Base-by-base conservation (phyloP, 805 yeast genomes). In the Teunomyces funiuensis region DNA sequence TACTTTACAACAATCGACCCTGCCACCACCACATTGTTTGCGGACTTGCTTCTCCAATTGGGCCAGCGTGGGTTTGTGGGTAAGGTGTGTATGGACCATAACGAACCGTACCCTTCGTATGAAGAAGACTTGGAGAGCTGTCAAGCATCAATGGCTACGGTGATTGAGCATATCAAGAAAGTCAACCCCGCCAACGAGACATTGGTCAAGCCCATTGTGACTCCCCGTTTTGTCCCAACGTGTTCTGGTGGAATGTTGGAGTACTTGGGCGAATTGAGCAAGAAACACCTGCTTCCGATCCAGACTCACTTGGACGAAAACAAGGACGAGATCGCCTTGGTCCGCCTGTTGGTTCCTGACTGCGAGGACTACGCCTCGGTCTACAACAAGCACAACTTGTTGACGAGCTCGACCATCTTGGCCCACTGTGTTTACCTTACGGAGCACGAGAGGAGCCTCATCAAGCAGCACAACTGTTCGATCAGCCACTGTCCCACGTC, bases 281-380 rank as follows among this genome's bases (percentile, higher is more conserved):
- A 81, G n/a, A 51, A 68, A 5, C 55, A 71, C 23, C 57, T 76
- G 26, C 65, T 85, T 26, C 91, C 87, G 17, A 77, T 87, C 28
- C 99, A 91, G 65, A 88, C 97, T 0, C 99, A 91, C 63, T 71
- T 91, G n/a, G 77, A 87, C 41, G 99, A 91, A 61, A 91, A 88
- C 55, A 60, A 66, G 37, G 66, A 66, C 25, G 99, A 91, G 63
- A 79, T 91, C 37, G 74, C 76, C 42, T 78, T 90, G 79, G 96
- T 90, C 14, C 57, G 62, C 29, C 68, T 76, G 33, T 60, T 86
- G 40, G 93, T 88, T 58, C 97, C 97, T 0, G 79, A 82, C 13
- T 76, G 77, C 46, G 61, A 68, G 14, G 68, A 72, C 42, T 91
- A 91, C 56, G 77, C 97, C 0, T 83, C 79, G 42, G 95, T 91